Percentiles rank a stretch among this genome's conserved stretches.
phyloP scores from a whole-genome alignment of 2,329 filamentous ascomycete species.

The Lasiodiplodia theobromae region DNA sequence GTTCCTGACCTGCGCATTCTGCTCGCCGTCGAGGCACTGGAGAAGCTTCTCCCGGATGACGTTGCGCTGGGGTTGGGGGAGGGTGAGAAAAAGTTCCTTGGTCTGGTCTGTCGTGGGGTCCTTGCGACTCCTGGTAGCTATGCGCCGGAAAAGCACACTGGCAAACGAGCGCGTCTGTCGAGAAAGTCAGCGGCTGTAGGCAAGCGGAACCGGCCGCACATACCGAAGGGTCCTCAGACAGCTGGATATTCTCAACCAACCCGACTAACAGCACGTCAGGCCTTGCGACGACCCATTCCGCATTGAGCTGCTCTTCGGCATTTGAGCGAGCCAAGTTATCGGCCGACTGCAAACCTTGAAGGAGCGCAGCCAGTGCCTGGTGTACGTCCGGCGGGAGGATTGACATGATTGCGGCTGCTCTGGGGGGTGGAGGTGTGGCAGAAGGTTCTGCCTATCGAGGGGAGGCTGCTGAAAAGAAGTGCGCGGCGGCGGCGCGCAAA shows the following conservation, averaged over 20 bases:
- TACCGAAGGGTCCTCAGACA: slow-evolving; percentile 76
- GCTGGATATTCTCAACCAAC: slow-evolving; percentile 87
- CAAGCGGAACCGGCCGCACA: slow-evolving; percentile 38
- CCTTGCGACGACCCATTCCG: slow-evolving; percentile 82
- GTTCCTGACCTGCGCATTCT: slow-evolving; percentile 78
- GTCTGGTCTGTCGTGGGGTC: slow-evolving; percentile 70
- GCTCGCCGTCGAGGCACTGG: slow-evolving; percentile 76
- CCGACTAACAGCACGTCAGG: slow-evolving; percentile 94
- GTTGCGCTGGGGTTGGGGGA: slow-evolving; percentile 74
- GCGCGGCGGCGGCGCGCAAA: slow-evolving; percentile 27
- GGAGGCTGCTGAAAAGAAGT: slow-evolving; percentile 7
- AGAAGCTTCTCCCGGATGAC: slow-evolving; percentile 86
- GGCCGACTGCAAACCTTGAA: slow-evolving; percentile 82
- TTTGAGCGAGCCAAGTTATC: slow-evolving; percentile 86
- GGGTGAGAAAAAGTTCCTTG: slow-evolving; percentile 84
- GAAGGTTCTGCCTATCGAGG: slow-evolving; percentile 1
- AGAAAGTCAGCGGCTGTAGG: slow-evolving; percentile 21
- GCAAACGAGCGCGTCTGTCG: slow-evolving; percentile 84
- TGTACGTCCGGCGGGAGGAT: slow-evolving; percentile 84
- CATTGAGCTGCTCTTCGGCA: slow-evolving; percentile 89
- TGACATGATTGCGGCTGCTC: slow-evolving; percentile 68
- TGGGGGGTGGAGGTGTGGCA: background rate
- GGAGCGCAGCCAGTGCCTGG: slow-evolving; percentile 81
- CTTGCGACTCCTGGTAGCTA: slow-evolving; percentile 88
- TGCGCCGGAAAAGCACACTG: slow-evolving; percentile 91